Percentiles rank a stretch among this genome's conserved stretches.
Conservation (phyloP, 139 green algal genomes). For the Raphidocelis subcapitata region DNA sequence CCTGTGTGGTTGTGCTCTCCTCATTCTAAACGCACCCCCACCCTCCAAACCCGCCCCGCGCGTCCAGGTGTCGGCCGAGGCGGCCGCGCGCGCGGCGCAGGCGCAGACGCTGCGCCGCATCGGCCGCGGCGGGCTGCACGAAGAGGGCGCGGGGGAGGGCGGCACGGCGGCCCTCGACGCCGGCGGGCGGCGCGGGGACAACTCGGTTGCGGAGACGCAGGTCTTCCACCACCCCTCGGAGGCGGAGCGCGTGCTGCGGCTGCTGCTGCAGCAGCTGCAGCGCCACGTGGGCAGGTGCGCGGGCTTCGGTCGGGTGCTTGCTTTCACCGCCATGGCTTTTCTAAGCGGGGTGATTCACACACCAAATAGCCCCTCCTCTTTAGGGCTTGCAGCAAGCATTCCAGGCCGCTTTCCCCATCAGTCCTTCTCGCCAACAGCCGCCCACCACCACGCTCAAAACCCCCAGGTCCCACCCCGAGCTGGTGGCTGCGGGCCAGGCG, state of each 20-base stretch:
- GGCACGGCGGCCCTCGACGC: neutral
- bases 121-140: conserved; percentile 52
- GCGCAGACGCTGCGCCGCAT: conserved; percentile 37
- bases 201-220: conserved; percentile 39
- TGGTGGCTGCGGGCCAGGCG: conserved; percentile 38
- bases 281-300: conserved; percentile 8
- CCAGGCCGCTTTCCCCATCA: no score
- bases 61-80: conserved; percentile 53
- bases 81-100: conserved; percentile 43
- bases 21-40: no score
- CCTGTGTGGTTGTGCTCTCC: no score
- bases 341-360: no score
- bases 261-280: conserved; percentile 36
- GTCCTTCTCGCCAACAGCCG: no score
- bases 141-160: conserved; percentile 23
- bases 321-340: no score
- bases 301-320: neutral
- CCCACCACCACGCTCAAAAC: no score
- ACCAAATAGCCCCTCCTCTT: no score
- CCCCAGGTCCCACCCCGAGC: conserved; percentile 8
- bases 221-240: conserved; percentile 64
- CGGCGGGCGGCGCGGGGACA: conserved; percentile 8
- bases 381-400: no score
- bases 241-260: conserved; percentile 59
- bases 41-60: no score